A percentile compares a stretch with the other conserved stretches of the same genome.
Conservation (phyloP, 306 rosid genomes). For the Amphicarpaea edgeworthii region DNA sequence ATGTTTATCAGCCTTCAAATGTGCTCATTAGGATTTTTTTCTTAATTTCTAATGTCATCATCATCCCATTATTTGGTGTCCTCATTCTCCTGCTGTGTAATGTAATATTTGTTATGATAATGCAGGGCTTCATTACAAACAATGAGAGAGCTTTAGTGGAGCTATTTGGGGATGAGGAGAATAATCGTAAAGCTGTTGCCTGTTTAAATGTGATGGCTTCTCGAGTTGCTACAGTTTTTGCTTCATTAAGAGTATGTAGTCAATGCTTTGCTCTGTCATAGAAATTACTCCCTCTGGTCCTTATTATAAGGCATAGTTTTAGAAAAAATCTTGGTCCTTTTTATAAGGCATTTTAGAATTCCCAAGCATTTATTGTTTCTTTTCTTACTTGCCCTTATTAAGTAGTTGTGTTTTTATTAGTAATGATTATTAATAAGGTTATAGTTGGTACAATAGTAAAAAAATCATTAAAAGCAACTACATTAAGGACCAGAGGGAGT, state of each 20-base stretch:
- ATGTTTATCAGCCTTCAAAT: conserved; percentile 17
- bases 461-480: no score
- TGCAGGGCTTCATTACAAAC: conserved; percentile 86
- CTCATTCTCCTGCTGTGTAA: conserved; percentile 28
- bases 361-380: no score
- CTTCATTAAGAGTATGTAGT: conserved; percentile 83
- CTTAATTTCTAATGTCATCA: conserved; percentile 37
- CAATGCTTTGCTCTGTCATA: conserved; percentile 16
- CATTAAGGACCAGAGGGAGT: no score
- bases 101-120: conserved; percentile 39
- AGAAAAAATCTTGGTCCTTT: no score
- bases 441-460: no score
- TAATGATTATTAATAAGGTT: no score
- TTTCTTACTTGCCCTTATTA: no score
- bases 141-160: conserved; percentile 92
- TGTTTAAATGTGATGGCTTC: conserved; percentile 85
- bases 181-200: conserved; percentile 63
- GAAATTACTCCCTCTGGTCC: no score
- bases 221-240: conserved; percentile 92
- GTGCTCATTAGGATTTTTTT: conserved; percentile 35
- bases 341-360: no score
- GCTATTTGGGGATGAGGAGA: conserved; percentile 85
- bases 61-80: conserved; percentile 31
- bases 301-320: no score
- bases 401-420: no score